Evolutionary conservation across 352 stramenopile species (phyloP).

Genomic region (Pythium sp.): DNA sequence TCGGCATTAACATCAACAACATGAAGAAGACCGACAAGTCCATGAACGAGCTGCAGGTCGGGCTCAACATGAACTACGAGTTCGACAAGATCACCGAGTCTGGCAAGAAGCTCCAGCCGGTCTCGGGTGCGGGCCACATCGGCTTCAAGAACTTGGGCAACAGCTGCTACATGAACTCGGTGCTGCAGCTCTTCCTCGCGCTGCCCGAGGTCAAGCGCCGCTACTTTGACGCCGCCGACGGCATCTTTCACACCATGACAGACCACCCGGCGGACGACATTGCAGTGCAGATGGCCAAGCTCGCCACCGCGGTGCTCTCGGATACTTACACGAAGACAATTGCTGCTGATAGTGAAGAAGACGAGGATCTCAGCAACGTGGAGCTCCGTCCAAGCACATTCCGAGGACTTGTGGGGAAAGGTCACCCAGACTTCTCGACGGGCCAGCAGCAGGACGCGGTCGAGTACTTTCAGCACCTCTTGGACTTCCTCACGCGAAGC

Average conservation of each 20-base stretch:
- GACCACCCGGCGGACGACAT: conserved; percentile 58
- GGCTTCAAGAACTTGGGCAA: conserved; percentile 99
- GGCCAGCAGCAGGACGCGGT: conserved; percentile 97
- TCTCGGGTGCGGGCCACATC: conserved; percentile 91
- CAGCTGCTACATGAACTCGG: conserved; percentile 99
- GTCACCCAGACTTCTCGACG: conserved; percentile 96
- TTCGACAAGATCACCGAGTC: conserved; percentile 98
- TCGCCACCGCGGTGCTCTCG: conserved; percentile 84
- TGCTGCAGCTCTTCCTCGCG: conserved; percentile 93
- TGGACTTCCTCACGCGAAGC: conserved; percentile 90
- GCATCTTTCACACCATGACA: conserved; percentile 44
- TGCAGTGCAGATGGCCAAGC: conserved; percentile 91
- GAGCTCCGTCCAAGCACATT: conserved; percentile 89
- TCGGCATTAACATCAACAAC: conserved; percentile 94
- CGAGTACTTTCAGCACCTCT: conserved; percentile 96
- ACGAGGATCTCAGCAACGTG: conserved; percentile 37
- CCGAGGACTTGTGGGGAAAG: conserved; percentile 92
- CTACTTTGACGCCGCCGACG: conserved; percentile 58
- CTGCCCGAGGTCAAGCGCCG: conserved; percentile 72
- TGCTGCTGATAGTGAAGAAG: conserved; percentile 11
- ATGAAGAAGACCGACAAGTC: conserved; percentile 98
- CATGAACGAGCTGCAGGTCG: conserved; percentile 96
- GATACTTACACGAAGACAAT: conserved; percentile 82
- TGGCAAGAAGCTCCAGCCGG: conserved; percentile 89
- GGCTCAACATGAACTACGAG: conserved; percentile 97